A percentile compares a stretch with the other conserved stretches of the same genome.
These are phyloP conservation scores for Symbiodinium natans DNA, from an alignment of 73 alveolate species.

Conservation along the genomic window DNA sequence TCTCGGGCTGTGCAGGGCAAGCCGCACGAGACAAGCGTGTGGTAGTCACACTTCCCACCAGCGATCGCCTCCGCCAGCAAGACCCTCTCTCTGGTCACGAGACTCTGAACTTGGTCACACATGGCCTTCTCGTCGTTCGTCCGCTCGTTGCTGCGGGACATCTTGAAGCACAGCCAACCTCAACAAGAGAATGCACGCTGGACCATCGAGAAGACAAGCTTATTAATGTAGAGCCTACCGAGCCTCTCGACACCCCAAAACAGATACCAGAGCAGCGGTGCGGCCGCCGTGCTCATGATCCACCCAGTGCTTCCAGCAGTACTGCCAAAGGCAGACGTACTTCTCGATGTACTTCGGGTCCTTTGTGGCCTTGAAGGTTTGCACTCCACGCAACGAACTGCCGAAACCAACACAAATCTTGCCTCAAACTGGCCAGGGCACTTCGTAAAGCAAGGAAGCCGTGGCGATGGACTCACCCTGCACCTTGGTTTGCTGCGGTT, in stretches of 20 bases:
- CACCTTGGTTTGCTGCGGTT: background rate
- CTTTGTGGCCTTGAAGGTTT: constrained; percentile 44
- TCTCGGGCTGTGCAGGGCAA: background rate
- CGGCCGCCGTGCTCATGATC: constrained; percentile 89
- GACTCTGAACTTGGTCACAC: background rate
- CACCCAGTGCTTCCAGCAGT: constrained; percentile 93
- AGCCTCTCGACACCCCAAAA: too few species aligned
- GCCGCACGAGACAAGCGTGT: constrained; percentile 84
- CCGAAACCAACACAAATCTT: background rate
- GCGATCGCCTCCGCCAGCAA: constrained; percentile 31
- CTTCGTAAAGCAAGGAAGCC: constrained; percentile 44
- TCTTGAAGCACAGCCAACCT: constrained; percentile 87
- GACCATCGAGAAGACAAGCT: background rate
- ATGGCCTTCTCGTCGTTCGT: constrained; percentile 74
- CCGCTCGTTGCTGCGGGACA: constrained; percentile 83
- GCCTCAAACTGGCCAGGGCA: background rate
- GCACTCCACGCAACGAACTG: background rate
- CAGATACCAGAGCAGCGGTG: background rate
- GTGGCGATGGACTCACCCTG: constrained; percentile 84
- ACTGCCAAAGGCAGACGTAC: constrained; percentile 76
- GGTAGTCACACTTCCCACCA: constrained; percentile 92
- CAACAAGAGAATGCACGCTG: too few species aligned
- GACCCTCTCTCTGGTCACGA: background rate
- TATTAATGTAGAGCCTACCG: too few species aligned
- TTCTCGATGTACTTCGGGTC: constrained; percentile 78